Evolutionary conservation across 2,329 filamentous ascomycete genomes (phyloP), one percentile per base, ranked within the genome.

Genomic region (Aspergillus fructus): DNA sequence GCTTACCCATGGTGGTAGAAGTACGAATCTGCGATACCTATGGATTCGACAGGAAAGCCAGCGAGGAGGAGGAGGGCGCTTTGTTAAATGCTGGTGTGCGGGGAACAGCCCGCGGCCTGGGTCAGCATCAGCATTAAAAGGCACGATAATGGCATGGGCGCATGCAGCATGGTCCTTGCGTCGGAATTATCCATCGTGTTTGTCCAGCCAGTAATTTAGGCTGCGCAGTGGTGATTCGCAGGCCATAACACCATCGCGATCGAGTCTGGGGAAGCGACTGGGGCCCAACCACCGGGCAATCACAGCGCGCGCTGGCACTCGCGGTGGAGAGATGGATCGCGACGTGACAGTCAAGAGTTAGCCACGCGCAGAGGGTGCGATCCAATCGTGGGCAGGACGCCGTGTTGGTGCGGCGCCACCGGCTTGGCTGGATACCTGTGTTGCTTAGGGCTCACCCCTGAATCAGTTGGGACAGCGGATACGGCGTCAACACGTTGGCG

Each of bases 191-290:
- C 15, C 37, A 21, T 19, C 21, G 12, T 15, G 21, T 30, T 11
- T 27, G 19, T 5, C 11, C 5, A 6, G 7, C 15, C 15, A 19
- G 23, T 46, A 9, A 33, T 30, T 30, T 30, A 4, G 11, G 8
- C 6, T 27, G 9, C 6, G 11, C 19, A n/a, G 30, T 34, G 39
- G 15, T 56, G 53, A 56, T 56, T 56, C 34, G 53, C 41, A 40
- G 39, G 19, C 15, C 53, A 56, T 56, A 51, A 46, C 53, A 56
- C 47, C 53, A 56, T 56, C 40, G 12, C 13, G 27, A 34, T 39
- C 21, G 27, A 56, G 48, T 56, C 53, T 33, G 33, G 53, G 53
- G 53, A 30, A 56, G 46, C 34, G 40, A 24, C 34, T 34, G 21
- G 42, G 43, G 27, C 12, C 24, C 39, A n/a, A 48, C 33, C 19